A percentile compares a stretch with the other conserved stretches of the same genome.
phyloP scores from a whole-genome alignment of 805 yeast species.

The Spathaspora gorwiae region DNA sequence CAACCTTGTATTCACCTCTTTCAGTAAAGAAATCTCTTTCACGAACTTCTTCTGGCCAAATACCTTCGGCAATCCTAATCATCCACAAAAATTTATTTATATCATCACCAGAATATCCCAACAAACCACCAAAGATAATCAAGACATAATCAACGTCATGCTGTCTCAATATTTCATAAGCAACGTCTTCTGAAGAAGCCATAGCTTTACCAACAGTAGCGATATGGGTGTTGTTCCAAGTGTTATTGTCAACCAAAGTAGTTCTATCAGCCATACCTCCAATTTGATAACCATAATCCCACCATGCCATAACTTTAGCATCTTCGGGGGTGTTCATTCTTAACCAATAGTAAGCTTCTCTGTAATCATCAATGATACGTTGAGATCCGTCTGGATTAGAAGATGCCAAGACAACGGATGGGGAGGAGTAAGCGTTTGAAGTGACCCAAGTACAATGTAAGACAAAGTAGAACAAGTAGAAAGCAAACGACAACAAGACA shows the following conservation, averaged over 20 bases:
- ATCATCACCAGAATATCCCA: slow-evolving; percentile 96
- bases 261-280: slow-evolving; percentile 99
- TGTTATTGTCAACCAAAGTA: slow-evolving; percentile 95
- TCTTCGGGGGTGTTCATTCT: slow-evolving; percentile 97
- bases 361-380: slow-evolving; percentile 86
- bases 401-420: slow-evolving; percentile 92
- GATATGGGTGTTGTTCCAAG: slow-evolving; percentile 99
- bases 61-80: slow-evolving; percentile 98
- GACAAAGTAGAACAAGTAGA: slow-evolving; percentile 77
- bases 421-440: slow-evolving; percentile 91
- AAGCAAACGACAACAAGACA: slow-evolving; percentile 64
- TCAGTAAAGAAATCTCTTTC: slow-evolving; percentile 83
- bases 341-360: slow-evolving; percentile 98
- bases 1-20: slow-evolving; percentile 85
- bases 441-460: slow-evolving; percentile 98
- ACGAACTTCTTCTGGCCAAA: slow-evolving; percentile 97
- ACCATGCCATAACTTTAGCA: slow-evolving; percentile 96
- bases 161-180: slow-evolving; percentile 82
- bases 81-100: slow-evolving; percentile 96
- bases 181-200: slow-evolving; percentile 82
- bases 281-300: slow-evolving; percentile 99
- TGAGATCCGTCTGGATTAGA: slow-evolving; percentile 80
- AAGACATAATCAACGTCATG: slow-evolving; percentile 94
- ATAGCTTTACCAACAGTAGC: slow-evolving; percentile 99
- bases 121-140: slow-evolving; percentile 87